phyloP scores from a whole-genome alignment of 139 green algal genomes.

The Klebsormidium nitens region DNA sequence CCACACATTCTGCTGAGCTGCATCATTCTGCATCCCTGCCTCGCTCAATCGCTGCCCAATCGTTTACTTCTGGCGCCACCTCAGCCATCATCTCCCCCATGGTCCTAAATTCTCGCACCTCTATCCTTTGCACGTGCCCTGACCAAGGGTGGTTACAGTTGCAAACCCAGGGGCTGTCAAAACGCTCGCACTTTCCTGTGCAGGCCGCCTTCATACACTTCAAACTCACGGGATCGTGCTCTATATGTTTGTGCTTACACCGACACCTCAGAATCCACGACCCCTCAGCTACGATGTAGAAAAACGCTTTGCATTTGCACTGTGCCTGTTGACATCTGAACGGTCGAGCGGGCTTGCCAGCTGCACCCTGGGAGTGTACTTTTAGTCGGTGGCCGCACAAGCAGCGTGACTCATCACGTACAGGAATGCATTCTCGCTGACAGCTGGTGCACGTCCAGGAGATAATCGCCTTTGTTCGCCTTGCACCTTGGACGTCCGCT shows the following conservation, averaged over 20 bases:
- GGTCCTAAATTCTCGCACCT: background rate
- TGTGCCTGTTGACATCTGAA: slow-evolving; percentile 45
- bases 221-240: slow-evolving; percentile 55
- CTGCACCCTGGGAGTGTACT: background rate
- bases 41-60: background rate
- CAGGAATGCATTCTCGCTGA: slow-evolving; percentile 55
- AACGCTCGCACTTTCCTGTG: slow-evolving; percentile 48
- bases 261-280: slow-evolving; percentile 55
- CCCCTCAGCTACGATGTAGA: slow-evolving; percentile 68
- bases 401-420: slow-evolving; percentile 54
- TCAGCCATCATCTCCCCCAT: background rate
- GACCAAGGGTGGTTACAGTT: slow-evolving; percentile 72
- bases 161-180: slow-evolving; percentile 68
- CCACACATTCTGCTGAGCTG: too few species aligned
- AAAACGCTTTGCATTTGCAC: slow-evolving; percentile 58
- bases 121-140: slow-evolving; percentile 46
- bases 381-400: slow-evolving; percentile 58
- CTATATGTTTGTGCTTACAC: slow-evolving; percentile 75
- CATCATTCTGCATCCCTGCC: too few species aligned
- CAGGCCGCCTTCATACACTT: slow-evolving; percentile 50
- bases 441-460: too few species aligned
- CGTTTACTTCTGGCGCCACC: background rate
- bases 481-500: too few species aligned
- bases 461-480: too few species aligned
- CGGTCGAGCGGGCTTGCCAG: too few species aligned